phyloP scores from a whole-genome alignment of 306 rosid genomes.

The Quercus engelmannii region DNA sequence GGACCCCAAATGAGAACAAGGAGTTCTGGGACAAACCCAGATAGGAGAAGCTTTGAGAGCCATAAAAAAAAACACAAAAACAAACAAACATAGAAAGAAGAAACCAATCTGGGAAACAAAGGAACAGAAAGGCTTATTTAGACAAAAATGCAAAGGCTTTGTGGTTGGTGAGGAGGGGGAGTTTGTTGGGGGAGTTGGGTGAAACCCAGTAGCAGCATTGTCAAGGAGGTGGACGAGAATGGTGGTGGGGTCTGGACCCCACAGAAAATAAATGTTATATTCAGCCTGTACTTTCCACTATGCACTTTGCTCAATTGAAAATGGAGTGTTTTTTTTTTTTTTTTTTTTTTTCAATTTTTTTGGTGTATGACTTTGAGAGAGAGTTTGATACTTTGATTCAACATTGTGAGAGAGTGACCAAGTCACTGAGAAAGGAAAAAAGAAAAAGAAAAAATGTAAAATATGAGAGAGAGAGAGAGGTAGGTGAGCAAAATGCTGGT shows the following conservation, averaged over 20 bases:
- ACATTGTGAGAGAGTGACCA: not conserved
- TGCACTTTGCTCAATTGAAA: not conserved
- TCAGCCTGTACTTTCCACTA: not conserved
- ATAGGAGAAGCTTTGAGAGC: constrained; percentile 45
- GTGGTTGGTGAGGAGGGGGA: constrained; percentile 43
- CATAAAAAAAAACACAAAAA: constrained; percentile 25
- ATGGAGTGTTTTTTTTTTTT: not conserved
- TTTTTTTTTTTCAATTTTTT: not conserved
- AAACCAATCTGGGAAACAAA: constrained; percentile 19
- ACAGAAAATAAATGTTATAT: constrained; percentile 9
- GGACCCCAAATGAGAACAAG: constrained; percentile 26
- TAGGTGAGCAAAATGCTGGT: constrained; percentile 58
- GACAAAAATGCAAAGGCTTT: constrained; percentile 18
- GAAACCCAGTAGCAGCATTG: constrained; percentile 46
- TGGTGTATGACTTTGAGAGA: not conserved
- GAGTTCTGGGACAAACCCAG: constrained; percentile 34
- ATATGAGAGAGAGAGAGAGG: constrained; percentile 13
- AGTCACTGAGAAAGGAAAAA: not conserved
- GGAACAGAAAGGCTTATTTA: not conserved
- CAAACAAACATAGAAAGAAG: not conserved
- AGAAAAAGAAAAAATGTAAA: not conserved
- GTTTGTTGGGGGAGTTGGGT: constrained; percentile 33
- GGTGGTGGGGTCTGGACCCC: constrained; percentile 42
- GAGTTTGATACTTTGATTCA: not conserved
- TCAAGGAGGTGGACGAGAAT: constrained; percentile 32